Evolutionary conservation across 192 early-diverging fungal species (phyloP).

Genomic region (Backusella liffmaniae): DNA sequence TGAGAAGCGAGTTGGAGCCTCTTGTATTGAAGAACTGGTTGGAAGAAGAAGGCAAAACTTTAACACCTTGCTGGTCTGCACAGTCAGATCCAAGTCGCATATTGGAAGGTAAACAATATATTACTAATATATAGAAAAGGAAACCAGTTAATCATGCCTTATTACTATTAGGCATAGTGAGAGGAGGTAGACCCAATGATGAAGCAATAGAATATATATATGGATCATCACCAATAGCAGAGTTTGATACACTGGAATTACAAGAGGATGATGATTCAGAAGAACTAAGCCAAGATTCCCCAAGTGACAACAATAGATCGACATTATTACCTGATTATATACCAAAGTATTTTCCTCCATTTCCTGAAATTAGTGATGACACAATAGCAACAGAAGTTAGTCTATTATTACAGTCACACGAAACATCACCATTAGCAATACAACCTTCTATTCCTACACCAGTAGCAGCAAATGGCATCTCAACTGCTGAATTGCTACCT

Average conservation of each 20-base stretch:
- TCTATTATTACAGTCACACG: background rate
- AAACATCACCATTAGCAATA: background rate
- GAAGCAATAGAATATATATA: constrained; percentile 8
- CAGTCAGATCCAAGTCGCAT: constrained; percentile 46
- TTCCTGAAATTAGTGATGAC: constrained; percentile 25
- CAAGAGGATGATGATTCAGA: constrained; percentile 29
- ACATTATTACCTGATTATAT: constrained; percentile 20
- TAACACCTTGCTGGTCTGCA: constrained; percentile 42
- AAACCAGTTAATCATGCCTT: background rate
- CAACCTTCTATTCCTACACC: background rate
- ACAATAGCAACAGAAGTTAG: background rate
- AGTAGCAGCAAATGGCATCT: background rate
- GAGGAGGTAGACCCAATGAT: background rate
- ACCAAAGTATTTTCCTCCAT: constrained; percentile 24
- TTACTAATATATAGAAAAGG: background rate
- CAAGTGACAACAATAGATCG: background rate
- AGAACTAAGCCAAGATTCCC: constrained; percentile 9
- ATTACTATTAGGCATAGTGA: constrained; percentile 4
- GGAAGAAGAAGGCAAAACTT: constrained; percentile 37
- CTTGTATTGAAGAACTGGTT: constrained; percentile 45
- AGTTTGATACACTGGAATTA: background rate
- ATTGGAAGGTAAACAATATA: constrained; percentile 37
- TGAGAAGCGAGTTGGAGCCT: constrained; percentile 40
- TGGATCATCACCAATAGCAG: background rate
- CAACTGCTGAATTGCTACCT: background rate